Evolutionary conservation across 1,284 basidiomycete species (phyloP).

Genomic region (Tilletia horrida): DNA sequence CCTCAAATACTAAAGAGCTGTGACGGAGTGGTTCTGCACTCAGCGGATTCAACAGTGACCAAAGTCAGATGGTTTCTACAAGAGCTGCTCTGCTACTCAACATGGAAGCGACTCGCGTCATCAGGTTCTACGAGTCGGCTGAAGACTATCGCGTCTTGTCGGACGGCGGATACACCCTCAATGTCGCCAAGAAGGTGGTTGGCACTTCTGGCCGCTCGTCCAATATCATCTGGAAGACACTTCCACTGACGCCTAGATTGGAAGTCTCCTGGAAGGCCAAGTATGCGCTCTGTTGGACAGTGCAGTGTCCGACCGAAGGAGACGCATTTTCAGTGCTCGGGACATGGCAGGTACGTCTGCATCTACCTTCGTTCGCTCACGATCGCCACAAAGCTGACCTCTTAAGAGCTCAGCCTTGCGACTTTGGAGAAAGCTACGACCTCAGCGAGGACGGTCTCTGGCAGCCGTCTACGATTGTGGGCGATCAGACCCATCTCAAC

Average conservation of each 20-base stretch:
- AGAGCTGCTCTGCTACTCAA: too few relatives aligned
- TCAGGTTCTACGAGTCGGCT: too few relatives aligned
- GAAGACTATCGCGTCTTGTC: too few relatives aligned
- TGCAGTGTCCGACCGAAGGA: not conserved
- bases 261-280: not conserved
- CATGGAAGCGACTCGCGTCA: too few relatives aligned
- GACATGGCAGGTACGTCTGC: constrained; percentile 1
- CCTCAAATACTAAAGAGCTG: too few relatives aligned
- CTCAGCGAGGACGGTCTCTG: not conserved
- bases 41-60: too few relatives aligned
- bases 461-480: not conserved
- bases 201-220: not conserved
- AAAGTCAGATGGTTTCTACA: too few relatives aligned
- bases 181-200: not conserved
- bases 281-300: not conserved
- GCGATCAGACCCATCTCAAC: not conserved
- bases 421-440: not conserved
- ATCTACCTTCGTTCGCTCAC: not conserved
- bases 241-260: not conserved
- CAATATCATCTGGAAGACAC: not conserved
- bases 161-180: not conserved
- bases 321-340: not conserved
- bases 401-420: not conserved
- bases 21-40: too few relatives aligned
- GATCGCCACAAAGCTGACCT: not conserved